A percentile compares a stretch with the other conserved stretches of the same genome.
Evolutionary conservation across 192 early-diverging fungal species (phyloP).

Genomic region (Coemansia sp.): DNA sequence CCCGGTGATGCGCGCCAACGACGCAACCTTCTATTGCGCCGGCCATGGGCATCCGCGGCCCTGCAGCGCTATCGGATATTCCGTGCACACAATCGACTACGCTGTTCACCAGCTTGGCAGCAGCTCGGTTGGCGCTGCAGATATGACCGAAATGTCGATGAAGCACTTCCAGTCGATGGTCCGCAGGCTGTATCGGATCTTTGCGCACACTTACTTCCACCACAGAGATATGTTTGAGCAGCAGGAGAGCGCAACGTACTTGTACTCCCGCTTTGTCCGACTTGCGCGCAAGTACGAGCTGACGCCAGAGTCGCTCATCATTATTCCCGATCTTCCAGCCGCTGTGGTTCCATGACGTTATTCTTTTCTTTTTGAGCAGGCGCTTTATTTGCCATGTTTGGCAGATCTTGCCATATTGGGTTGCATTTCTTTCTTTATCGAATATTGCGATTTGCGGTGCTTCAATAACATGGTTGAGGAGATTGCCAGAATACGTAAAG

Average conservation of each 20-base stretch:
- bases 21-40: conserved; percentile 91
- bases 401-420: no score
- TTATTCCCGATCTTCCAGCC: conserved; percentile 61
- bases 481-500: no score
- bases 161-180: conserved; percentile 88
- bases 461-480: no score
- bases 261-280: conserved; percentile 73
- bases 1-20: conserved; percentile 91
- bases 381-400: no score
- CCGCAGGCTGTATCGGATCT: conserved; percentile 92
- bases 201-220: conserved; percentile 93
- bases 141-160: conserved; percentile 58
- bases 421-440: not conserved
- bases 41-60: conserved; percentile 72
- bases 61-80: conserved; percentile 91
- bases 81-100: conserved; percentile 91
- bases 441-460: not conserved
- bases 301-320: conserved; percentile 67
- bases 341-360: conserved; percentile 7
- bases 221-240: conserved; percentile 85
- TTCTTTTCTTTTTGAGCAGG: not conserved
- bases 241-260: conserved; percentile 73
- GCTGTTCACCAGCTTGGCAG: conserved; percentile 66
- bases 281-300: conserved; percentile 64
- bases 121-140: conserved; percentile 33